phyloP scores from a whole-genome alignment of 495 filamentous ascomycete genomes.

The Pyrenula massariospora region DNA sequence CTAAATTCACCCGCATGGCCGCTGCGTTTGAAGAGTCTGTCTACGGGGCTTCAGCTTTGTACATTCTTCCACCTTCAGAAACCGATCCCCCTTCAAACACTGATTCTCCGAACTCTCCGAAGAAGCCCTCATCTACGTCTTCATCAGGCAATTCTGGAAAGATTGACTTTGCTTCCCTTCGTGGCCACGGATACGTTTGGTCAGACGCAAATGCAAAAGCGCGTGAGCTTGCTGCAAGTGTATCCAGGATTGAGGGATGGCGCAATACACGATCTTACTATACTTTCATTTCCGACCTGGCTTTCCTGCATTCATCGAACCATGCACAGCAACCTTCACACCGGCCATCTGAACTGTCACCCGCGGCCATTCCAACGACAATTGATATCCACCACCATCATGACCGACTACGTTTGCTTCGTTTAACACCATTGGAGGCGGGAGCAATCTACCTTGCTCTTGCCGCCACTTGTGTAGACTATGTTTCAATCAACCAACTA shows the following conservation, averaged over 20 bases:
- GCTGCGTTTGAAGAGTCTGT: constrained; percentile 93
- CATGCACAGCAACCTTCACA: neutral
- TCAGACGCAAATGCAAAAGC: constrained; percentile 65
- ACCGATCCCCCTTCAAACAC: constrained; percentile 32
- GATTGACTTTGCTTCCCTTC: constrained; percentile 50
- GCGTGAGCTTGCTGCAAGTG: constrained; percentile 77
- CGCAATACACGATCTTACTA: constrained; percentile 89
- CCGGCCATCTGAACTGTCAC: neutral
- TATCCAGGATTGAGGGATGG: constrained; percentile 91
- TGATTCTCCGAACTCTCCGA: constrained; percentile 9
- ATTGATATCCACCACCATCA: constrained; percentile 82
- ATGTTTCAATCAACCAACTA: constrained; percentile 84
- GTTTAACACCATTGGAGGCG: constrained; percentile 56
- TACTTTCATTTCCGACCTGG: constrained; percentile 77
- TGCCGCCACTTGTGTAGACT: constrained; percentile 60
- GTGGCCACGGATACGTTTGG: constrained; percentile 94
- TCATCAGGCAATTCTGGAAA: constrained; percentile 18
- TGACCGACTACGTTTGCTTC: constrained; percentile 72
- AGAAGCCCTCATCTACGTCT: constrained; percentile 6
- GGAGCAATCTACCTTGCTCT: constrained; percentile 75
- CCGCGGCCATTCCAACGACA: constrained; percentile 2
- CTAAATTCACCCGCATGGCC: constrained; percentile 81
- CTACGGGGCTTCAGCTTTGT: constrained; percentile 82
- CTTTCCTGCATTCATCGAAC: constrained; percentile 16
- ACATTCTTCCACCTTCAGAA: constrained; percentile 58